Evolutionary conservation across 2,329 filamentous ascomycete species (phyloP).

Genomic region (Cladobotryum protrusum): DNA sequence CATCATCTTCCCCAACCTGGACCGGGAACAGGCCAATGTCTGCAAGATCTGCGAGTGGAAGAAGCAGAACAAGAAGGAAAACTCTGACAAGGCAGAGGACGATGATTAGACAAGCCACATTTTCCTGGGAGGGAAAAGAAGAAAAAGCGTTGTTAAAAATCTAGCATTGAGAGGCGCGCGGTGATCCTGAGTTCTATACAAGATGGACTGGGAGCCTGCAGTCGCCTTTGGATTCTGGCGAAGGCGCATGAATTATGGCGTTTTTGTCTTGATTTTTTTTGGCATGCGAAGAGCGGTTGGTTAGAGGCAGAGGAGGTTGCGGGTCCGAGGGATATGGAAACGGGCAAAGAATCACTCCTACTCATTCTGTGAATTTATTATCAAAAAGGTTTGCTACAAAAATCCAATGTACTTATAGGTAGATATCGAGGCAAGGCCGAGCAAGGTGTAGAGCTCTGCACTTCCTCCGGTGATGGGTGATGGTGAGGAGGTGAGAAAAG

Average conservation of each 20-base stretch:
- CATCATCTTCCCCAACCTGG: conserved; percentile 77
- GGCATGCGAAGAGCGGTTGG: not conserved
- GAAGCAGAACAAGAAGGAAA: conserved; percentile 32
- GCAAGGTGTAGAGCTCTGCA: not conserved
- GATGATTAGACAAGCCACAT: conserved; percentile 23
- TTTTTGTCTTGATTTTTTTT: conserved; percentile 2
- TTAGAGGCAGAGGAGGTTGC: not conserved
- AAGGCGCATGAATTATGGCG: conserved; percentile 8
- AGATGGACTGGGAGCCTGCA: not conserved
- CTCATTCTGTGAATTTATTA: conserved; percentile 6
- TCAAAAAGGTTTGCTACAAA: not conserved
- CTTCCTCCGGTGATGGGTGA: not conserved
- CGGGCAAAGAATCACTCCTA: conserved; percentile 6
- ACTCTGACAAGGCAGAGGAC: conserved; percentile 29
- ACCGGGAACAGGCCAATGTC: conserved; percentile 64
- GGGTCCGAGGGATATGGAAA: not conserved
- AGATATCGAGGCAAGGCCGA: not conserved
- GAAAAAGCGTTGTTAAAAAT: conserved; percentile 1
- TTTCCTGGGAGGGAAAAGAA: not conserved
- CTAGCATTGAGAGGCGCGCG: not conserved
- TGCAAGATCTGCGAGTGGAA: conserved; percentile 60
- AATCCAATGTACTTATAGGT: not conserved
- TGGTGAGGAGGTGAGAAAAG: too few relatives aligned
- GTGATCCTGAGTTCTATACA: too few relatives aligned
- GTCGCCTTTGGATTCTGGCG: not conserved